These are phyloP conservation scores for Phytophthora hibernalis DNA, from an alignment of 352 stramenopile species.

Conservation along the genomic window DNA sequence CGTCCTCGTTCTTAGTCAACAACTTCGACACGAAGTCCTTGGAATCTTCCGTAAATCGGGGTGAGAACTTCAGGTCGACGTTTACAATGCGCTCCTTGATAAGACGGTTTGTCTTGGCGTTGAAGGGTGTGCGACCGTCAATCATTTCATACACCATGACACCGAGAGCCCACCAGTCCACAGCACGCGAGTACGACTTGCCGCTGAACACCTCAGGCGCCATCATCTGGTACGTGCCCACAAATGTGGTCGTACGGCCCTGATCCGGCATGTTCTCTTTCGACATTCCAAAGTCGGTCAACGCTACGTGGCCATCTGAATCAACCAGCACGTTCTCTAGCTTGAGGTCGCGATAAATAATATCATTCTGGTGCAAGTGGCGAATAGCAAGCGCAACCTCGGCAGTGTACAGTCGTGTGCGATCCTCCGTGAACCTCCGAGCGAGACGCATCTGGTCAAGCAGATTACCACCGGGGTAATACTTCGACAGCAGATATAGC, in stretches of 20 bases:
- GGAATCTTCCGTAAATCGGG: constrained; percentile 80
- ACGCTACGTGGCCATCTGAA: constrained; percentile 94
- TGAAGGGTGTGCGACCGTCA: constrained; percentile 87
- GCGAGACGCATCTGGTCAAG: constrained; percentile 92
- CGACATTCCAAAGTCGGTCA: constrained; percentile 99
- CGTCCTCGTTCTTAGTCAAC: constrained; percentile 94
- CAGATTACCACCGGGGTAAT: constrained; percentile 97
- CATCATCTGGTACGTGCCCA: constrained; percentile 94
- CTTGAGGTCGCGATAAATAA: constrained; percentile 99
- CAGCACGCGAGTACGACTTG: constrained; percentile 88
- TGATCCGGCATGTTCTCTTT: constrained; percentile 97
- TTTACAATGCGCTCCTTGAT: constrained; percentile 89
- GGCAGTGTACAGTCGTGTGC: constrained; percentile 95
- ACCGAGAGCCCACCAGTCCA: constrained; percentile 91
- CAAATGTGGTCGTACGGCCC: constrained; percentile 88
- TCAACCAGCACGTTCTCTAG: constrained; percentile 99
- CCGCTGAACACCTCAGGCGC: constrained; percentile 90
- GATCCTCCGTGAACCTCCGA: constrained; percentile 93
- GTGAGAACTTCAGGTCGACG: constrained; percentile 84
- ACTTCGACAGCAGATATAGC: constrained; percentile 93
- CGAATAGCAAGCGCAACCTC: constrained; percentile 97
- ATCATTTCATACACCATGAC: constrained; percentile 93
- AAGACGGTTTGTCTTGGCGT: constrained; percentile 86
- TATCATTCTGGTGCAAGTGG: constrained; percentile 93
- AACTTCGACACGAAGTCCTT: constrained; percentile 90